A percentile compares a stretch with the other conserved stretches of the same genome.
Evolutionary conservation across 495 filamentous ascomycete species (phyloP).

Genomic region (Patellaria atrata): DNA sequence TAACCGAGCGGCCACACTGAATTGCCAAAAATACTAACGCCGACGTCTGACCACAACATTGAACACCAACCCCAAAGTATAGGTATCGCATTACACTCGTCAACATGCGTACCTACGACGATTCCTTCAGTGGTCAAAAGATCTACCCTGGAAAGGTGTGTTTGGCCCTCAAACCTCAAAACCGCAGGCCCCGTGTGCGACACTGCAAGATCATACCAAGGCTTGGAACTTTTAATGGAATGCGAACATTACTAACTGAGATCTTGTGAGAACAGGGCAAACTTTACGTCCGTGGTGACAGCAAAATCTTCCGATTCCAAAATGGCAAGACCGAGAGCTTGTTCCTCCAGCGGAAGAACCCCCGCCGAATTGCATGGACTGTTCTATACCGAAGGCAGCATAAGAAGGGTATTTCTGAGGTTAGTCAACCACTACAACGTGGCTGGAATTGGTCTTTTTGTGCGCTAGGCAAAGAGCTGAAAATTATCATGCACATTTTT

Average conservation of each 20-base stretch:
- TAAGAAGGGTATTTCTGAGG: conserved; percentile 99
- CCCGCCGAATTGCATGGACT: conserved; percentile 96
- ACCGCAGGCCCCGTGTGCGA: no score
- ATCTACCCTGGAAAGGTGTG: conserved; percentile 99
- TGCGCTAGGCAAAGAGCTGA: no score
- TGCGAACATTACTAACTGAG: no score
- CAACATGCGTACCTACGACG: conserved; percentile 97
- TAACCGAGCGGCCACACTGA: no score
- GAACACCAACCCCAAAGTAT: conserved; percentile 15
- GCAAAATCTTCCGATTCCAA: conserved; percentile 99
- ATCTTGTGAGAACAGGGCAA: conserved; percentile 54
- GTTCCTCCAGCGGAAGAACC: conserved; percentile 99
- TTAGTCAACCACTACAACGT: no score
- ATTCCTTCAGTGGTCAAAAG: conserved; percentile 92
- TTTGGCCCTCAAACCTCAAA: conserved; percentile 20
- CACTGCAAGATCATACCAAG: no score
- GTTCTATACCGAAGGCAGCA: conserved; percentile 94
- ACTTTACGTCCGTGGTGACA: conserved; percentile 97
- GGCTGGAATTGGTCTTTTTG: no score
- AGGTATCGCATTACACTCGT: conserved; percentile 31
- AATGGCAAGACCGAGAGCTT: conserved; percentile 99
- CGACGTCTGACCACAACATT: conserved; percentile 20
- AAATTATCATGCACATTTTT: no score
- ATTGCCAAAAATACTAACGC: no score
- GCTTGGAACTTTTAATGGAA: no score